phyloP scores from a whole-genome alignment of 2,329 filamentous ascomycete species.

The Penicillium sp. region DNA sequence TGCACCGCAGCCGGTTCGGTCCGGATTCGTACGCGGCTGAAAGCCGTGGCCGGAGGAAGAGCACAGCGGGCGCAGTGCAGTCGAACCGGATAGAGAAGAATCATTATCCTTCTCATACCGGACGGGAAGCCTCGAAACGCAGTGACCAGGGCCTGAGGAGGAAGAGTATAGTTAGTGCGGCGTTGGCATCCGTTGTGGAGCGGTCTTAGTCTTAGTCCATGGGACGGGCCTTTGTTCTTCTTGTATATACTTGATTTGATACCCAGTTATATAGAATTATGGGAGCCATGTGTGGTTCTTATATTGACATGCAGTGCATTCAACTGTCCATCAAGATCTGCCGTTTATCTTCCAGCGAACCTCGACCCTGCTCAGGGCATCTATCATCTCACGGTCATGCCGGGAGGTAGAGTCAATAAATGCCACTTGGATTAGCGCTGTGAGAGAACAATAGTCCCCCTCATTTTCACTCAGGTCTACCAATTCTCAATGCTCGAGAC shows the following conservation, averaged over 20 bases:
- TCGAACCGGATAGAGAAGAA: constrained; percentile 34
- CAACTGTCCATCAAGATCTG: not conserved
- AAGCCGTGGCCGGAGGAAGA: constrained; percentile 25
- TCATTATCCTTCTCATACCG: constrained; percentile 21
- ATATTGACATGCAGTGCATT: not conserved
- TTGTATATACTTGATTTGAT: constrained; percentile 19
- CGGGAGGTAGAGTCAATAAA: too few species aligned
- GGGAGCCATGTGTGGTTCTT: not conserved
- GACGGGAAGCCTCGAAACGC: constrained; percentile 28
- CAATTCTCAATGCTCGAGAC: too few species aligned
- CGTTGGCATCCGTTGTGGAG: constrained; percentile 35
- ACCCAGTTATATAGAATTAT: constrained; percentile 8
- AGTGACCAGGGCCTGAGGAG: constrained; percentile 35
- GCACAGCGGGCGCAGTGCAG: constrained; percentile 22
- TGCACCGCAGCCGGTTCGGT: constrained; percentile 29
- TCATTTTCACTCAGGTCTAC: too few species aligned
- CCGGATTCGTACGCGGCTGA: constrained; percentile 10
- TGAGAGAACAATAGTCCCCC: too few species aligned
- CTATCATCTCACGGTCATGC: not conserved
- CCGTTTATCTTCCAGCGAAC: not conserved
- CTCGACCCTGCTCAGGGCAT: not conserved
- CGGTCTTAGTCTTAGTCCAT: constrained; percentile 3
- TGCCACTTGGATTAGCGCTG: too few species aligned
- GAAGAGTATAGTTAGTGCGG: constrained; percentile 38
- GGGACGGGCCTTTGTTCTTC: not conserved